phyloP scores from a whole-genome alignment of 1,139 yeast species.

The Candida sanyaensis region DNA sequence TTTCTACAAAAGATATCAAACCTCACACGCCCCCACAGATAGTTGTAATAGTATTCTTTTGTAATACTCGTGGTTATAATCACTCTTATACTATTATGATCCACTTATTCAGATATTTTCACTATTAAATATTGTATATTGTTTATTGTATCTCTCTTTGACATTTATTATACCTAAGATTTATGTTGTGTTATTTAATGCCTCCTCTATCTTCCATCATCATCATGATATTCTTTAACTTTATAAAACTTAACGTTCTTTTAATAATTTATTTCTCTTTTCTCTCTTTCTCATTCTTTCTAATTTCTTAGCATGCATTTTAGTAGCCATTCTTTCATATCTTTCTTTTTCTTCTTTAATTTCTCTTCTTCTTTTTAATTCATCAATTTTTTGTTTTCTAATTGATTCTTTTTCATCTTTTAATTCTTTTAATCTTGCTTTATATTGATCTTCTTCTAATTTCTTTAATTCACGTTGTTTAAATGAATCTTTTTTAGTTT shows the following conservation, averaged over 20 bases:
- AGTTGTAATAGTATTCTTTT: no score
- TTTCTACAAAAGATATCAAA: no score
- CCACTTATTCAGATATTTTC: no score
- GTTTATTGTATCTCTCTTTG: no score
- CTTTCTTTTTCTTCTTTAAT: conserved; percentile 75
- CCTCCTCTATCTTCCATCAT: no score
- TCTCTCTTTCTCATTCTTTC: conserved; percentile 80
- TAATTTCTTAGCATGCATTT: conserved; percentile 77
- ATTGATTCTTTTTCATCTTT: conserved; percentile 63
- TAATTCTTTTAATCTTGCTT: conserved; percentile 55
- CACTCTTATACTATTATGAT: no score
- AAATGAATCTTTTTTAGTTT: conserved; percentile 20
- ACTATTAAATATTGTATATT: no score
- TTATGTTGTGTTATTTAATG: no score
- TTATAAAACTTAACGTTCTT: conserved; percentile 51
- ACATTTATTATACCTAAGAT: no score
- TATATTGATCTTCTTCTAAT: conserved; percentile 45
- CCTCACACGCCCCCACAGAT: no score
- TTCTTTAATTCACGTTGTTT: conserved; percentile 37
- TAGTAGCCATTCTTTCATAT: conserved; percentile 66
- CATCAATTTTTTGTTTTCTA: conserved; percentile 51
- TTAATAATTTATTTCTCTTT: conserved; percentile 77
- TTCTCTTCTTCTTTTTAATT: conserved; percentile 63
- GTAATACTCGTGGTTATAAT: no score
- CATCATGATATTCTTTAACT: no score